Evolutionary conservation across 495 filamentous ascomycete species (phyloP).

Genomic region (Filosporella fistucella): DNA sequence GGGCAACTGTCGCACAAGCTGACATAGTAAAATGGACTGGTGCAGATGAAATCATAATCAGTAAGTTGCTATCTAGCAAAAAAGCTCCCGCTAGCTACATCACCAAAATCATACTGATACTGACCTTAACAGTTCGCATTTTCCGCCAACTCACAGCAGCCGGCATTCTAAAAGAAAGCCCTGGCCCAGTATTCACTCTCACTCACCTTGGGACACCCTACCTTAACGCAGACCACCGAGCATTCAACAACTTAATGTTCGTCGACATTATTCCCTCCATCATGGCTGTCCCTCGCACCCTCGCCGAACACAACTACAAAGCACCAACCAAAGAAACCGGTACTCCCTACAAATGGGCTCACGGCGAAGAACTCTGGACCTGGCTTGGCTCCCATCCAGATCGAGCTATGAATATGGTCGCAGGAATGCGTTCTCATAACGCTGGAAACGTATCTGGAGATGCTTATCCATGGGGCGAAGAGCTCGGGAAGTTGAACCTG

Average conservation of each 20-base stretch:
- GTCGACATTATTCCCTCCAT: neutral
- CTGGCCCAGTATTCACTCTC: neutral
- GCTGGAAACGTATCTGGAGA: neutral
- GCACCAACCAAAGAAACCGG: neutral
- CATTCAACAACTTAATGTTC: neutral
- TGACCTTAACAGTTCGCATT: neutral
- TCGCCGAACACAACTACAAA: neutral
- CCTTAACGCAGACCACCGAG: neutral
- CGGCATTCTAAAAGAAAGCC: neutral
- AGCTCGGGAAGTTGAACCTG: neutral
- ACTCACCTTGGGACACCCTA: neutral
- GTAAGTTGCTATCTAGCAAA: neutral
- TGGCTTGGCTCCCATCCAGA: neutral
- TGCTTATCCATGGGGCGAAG: neutral
- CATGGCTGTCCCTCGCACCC: neutral
- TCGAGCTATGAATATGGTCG: neutral
- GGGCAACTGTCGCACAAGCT: neutral
- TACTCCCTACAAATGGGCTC: neutral
- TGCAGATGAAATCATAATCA: conserved; percentile 1
- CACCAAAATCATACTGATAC: neutral
- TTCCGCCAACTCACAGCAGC: neutral
- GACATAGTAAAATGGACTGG: neutral
- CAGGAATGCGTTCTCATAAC: neutral
- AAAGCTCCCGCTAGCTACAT: neutral
- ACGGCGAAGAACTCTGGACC: conserved; percentile 1